Evolutionary conservation across 257 asterid species (phyloP), one percentile per base, ranked within the genome.

Genomic region (Solanum chilense): DNA sequence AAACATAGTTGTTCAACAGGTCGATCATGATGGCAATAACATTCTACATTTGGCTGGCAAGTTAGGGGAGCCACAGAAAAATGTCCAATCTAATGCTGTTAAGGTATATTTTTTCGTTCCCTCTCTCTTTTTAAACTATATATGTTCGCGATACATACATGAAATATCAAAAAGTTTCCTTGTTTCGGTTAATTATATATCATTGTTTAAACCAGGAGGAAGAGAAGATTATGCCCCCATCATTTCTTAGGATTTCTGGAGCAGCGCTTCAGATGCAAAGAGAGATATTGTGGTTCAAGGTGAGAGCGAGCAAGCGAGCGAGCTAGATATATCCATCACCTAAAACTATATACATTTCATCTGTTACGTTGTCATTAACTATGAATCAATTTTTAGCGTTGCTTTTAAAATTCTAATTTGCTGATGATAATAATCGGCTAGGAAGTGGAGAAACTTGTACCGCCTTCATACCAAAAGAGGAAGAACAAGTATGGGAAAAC

Each of bases 181-280:
- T 35, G 7, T 5, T 5, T 41, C 3, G 41, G 12, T 18, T 73
- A 11, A 10, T 75, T 37, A 12, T 5, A 39, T 39, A 75, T 68
- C 37, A 27, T 68, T 27, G 6, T 16, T 5, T 5, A 49, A 23
- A 33, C 35, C 5, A 62, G 70, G 62, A 21, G n/a, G 62, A 52
- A 52, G 31, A 62, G 86, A 35, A 83, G 86, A 58, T 83, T 83
- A 35, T 83, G 74, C 86, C 52, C 3, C 45, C 52, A 12, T 58
- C 86, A 83, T 52, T 83, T 83, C 86, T 56, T 27, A 68, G 71
- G 29, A 85, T 89, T 31, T 87, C 91, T 12, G 91, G 92, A 31
- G 91, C 93, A 44, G 91, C 92, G 52, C 90, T 90, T 37, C 93
- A 89, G 66, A 89, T 90, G 90, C 91, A 91, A 83, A 88, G 86